Evolutionary conservation across 2,329 filamentous ascomycete genomes (phyloP), one percentile per base, ranked within the genome.

Genomic region (Pezicula rhizophila): DNA sequence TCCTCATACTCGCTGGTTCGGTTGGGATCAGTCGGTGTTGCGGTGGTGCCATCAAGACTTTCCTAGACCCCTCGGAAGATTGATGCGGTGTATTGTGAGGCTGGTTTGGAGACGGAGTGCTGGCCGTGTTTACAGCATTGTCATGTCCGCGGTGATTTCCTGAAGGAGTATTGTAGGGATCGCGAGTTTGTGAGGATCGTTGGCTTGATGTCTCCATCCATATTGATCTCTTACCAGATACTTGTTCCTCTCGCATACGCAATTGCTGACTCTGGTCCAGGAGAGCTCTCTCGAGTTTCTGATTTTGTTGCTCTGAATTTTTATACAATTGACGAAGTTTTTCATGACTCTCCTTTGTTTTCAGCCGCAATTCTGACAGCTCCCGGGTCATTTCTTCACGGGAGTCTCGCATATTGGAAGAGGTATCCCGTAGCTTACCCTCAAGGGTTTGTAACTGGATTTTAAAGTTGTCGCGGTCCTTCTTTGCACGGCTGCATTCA

Each of bases 81-180:
- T 15, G 15, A 1, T 39, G 37, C 4, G 37, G 40, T 31, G 42
- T 25, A 34, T 23, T 45, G 3, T 45, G 18, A 28, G 15, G 42
- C 11, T 31, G 3, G 28, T 7, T 23, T 3, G 23, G 23, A 23
- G 23, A 23, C 4, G 23, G 23, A 23, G 23, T 23, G 23, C 23
- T 7, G 23, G 23, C 6, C 4, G 4, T 1, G 6, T 23, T 23
- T 1, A 23, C 23, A 23, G 6, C 6, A 5, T 23, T 23, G 23
- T 4, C 23, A 23, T 23, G 23, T 7, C 6, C 6, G 23, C 23
- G 23, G 23, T 7, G 23, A 23, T 31, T 31, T 10, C 28, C 12
- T 3, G 52, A 48, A n/a, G 59, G 57, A 2, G 59, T 55, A 15
- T 25, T 42, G 33, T 58, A 57, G 5, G 56, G 50, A 44, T 61